A percentile compares a stretch with the other conserved stretches of the same genome.
Conservation (phyloP, 2,329 filamentous ascomycete species). For the Penicillium digitatum region DNA sequence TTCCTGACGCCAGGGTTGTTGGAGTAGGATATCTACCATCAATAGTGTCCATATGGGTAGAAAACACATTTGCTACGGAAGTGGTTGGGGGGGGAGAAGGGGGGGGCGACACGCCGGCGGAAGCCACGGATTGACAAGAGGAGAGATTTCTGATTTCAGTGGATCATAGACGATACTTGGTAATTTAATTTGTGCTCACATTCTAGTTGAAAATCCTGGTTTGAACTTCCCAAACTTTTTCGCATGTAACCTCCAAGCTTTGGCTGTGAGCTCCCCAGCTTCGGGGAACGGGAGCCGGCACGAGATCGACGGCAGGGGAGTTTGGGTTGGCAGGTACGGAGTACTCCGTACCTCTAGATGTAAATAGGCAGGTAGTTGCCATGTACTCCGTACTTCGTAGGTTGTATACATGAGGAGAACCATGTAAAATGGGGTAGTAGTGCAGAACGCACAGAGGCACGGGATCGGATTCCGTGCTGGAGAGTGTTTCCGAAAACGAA, state of each 20-base stretch:
- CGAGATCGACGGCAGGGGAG: background rate
- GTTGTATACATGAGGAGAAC: background rate
- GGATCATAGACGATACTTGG: background rate
- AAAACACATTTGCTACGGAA: background rate
- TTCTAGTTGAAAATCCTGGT: background rate
- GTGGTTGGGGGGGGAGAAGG: no score
- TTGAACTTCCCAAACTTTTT: background rate
- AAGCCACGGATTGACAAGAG: background rate
- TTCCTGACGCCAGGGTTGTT: background rate
- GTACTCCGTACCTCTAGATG: background rate
- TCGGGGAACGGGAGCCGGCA: conserved; percentile 5
- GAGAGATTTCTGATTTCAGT: background rate
- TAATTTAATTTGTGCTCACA: background rate
- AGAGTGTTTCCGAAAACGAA: background rate
- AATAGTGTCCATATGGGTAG: background rate
- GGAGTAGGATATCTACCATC: background rate
- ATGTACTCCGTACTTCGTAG: background rate
- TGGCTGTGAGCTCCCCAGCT: conserved; percentile 5
- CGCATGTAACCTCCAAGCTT: conserved; percentile 4
- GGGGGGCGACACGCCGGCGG: background rate
- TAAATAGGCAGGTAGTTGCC: background rate
- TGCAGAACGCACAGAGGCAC: background rate
- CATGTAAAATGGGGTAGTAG: background rate
- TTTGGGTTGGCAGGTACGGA: background rate
- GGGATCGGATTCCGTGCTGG: background rate